Percentiles rank a stretch among this genome's conserved stretches.
These are phyloP conservation scores for Schwanniomyces vanrijiae DNA, from an alignment of 805 yeast genomes.

Conservation along the genomic window DNA sequence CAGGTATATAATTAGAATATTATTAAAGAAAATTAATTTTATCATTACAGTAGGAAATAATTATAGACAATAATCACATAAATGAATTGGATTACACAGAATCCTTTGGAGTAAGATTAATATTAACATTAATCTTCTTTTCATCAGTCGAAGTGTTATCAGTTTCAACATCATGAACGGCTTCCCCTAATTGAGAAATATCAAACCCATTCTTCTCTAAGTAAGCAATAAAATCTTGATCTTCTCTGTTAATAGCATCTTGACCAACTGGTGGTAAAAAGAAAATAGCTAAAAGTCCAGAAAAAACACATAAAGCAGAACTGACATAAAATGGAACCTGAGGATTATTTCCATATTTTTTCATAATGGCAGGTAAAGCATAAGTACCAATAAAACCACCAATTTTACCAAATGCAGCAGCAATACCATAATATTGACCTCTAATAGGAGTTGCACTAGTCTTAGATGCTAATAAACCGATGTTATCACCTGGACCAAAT, in stretches of 20 bases:
- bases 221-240: constrained; percentile 65
- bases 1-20: too few relatives aligned
- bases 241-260: constrained; percentile 78
- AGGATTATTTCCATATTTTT: constrained; percentile 40
- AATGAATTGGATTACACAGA: background rate
- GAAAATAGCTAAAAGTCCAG: constrained; percentile 69
- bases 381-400: constrained; percentile 93
- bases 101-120: background rate
- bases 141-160: background rate
- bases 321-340: constrained; percentile 83
- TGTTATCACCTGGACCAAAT: constrained; percentile 92
- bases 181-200: constrained; percentile 53
- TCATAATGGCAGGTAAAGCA: constrained; percentile 79
- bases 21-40: too few relatives aligned
- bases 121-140: background rate
- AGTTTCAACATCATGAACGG: constrained; percentile 5
- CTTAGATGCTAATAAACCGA: constrained; percentile 84
- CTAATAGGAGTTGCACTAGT: constrained; percentile 84
- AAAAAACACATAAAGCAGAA: constrained; percentile 69
- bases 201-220: constrained; percentile 72
- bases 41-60: background rate
- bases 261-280: constrained; percentile 82
- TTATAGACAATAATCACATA: background rate
- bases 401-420: constrained; percentile 88
- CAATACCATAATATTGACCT: constrained; percentile 87